Conservation (phyloP, 768 basidiomycete genomes). For the Trametes maxima region DNA sequence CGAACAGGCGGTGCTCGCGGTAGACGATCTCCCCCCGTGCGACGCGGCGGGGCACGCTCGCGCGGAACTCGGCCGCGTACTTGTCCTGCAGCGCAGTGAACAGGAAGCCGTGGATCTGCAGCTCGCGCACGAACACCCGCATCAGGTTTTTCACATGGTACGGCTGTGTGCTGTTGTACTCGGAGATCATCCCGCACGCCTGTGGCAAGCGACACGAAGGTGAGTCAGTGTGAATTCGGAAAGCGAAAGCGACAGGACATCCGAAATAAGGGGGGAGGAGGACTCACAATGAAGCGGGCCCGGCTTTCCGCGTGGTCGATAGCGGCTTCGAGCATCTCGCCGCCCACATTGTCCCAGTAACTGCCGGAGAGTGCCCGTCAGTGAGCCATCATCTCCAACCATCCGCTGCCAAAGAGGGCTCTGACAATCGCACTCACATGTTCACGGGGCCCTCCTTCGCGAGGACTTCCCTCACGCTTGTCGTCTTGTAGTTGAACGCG, state of each 20-base stretch:
- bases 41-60: constrained; percentile 33
- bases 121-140: constrained; percentile 30
- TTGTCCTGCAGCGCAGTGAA: constrained; percentile 27
- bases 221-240: too few relatives aligned
- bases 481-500: constrained; percentile 75
- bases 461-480: constrained; percentile 52
- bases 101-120: constrained; percentile 37
- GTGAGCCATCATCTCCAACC: not conserved
- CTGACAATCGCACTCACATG: constrained; percentile 27
- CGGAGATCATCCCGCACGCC: constrained; percentile 36
- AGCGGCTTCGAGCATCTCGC: constrained; percentile 34
- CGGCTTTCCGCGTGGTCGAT: constrained; percentile 17
- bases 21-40: constrained; percentile 41
- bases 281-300: constrained; percentile 31
- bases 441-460: constrained; percentile 58
- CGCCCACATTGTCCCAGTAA: constrained; percentile 39
- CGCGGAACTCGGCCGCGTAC: constrained; percentile 35
- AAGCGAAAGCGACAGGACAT: not conserved
- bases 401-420: not conserved
- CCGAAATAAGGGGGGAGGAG: not conserved
- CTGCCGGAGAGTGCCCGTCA: constrained; percentile 8
- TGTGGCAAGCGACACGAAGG: not conserved
- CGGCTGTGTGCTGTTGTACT: constrained; percentile 25
- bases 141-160: constrained; percentile 31
- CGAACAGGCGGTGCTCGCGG: constrained; percentile 35